A percentile compares a stretch with the other conserved stretches of the same genome.
Conservation (phyloP, 331 rosid genomes). For the Stylosanthes scabra region DNA sequence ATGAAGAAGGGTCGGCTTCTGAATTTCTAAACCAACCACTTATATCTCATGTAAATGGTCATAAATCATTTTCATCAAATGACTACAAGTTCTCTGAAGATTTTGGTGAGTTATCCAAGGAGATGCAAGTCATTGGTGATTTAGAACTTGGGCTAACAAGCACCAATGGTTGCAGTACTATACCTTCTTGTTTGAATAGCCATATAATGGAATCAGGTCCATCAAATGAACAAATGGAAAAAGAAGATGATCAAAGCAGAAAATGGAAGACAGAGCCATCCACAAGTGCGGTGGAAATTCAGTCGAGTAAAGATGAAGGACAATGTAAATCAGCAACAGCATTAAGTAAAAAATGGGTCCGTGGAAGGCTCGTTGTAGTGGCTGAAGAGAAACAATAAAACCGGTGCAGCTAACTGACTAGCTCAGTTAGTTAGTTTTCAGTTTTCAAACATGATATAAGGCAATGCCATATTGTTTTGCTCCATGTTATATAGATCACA, state of each 20-base stretch:
- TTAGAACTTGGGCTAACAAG: slow-evolving; percentile 43
- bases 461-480: slow-evolving; percentile 33
- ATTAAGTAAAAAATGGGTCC: slow-evolving; percentile 75
- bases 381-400: slow-evolving; percentile 50
- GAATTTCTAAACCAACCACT: slow-evolving; percentile 46
- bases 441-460: slow-evolving; percentile 22
- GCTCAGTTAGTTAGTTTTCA: neutral
- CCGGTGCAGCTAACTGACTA: slow-evolving; percentile 35
- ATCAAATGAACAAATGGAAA: slow-evolving; percentile 26
- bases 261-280: too few species aligned
- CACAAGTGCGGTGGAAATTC: slow-evolving; percentile 46
- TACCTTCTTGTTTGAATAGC: slow-evolving; percentile 46
- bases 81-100: slow-evolving; percentile 47
- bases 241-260: slow-evolving; percentile 34
- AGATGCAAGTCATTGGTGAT: slow-evolving; percentile 52
- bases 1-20: slow-evolving; percentile 32
- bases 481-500: slow-evolving; percentile 38
- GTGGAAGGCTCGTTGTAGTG: slow-evolving; percentile 89
- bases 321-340: slow-evolving; percentile 39
- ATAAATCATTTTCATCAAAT: slow-evolving; percentile 39
- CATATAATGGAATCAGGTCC: slow-evolving; percentile 30
- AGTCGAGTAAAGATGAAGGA: slow-evolving; percentile 47
- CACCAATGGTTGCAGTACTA: slow-evolving; percentile 46
- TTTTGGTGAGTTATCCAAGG: slow-evolving; percentile 52
- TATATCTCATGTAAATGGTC: slow-evolving; percentile 60